Conservation (phyloP, 306 rosid species). For the Vigna trinervia region DNA sequence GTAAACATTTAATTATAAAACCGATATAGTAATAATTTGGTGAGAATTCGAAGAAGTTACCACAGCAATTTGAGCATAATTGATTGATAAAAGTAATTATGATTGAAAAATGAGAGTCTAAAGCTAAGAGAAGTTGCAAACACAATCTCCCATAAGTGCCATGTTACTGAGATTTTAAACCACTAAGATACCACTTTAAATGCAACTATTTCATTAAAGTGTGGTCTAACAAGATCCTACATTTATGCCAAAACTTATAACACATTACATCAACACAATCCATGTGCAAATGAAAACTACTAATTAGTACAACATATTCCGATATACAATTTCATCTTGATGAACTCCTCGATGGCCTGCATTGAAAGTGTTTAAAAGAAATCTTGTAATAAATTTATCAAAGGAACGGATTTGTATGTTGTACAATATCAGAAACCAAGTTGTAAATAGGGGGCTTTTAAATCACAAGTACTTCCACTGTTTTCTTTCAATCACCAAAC, state of each 20-base stretch:
- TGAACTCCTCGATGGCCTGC: neutral
- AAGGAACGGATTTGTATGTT: slow-evolving; percentile 21
- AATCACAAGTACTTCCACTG: neutral
- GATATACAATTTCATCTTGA: neutral
- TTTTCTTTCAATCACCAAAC: slow-evolving; percentile 38
- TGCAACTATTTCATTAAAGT: slow-evolving; percentile 38
- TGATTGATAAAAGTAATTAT: slow-evolving; percentile 38
- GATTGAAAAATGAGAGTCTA: slow-evolving; percentile 55
- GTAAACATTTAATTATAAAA: no score
- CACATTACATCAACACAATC: neutral
- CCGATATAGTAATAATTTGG: no score
- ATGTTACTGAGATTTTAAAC: slow-evolving; percentile 57
- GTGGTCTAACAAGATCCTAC: slow-evolving; percentile 59
- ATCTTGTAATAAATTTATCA: neutral
- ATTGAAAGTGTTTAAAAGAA: no score
- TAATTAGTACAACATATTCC: neutral
- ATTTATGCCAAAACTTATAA: slow-evolving; percentile 44
- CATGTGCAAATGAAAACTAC: slow-evolving; percentile 36
- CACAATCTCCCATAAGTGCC: slow-evolving; percentile 72
- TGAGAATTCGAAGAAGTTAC: neutral
- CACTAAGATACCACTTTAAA: slow-evolving; percentile 49
- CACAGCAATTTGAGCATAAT: neutral
- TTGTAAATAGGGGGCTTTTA: slow-evolving; percentile 27
- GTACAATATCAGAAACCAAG: slow-evolving; percentile 32
- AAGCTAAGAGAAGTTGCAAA: slow-evolving; percentile 45